Base-by-base conservation (phyloP, 768 basidiomycete genomes). In the Psilocybe cubensis region DNA sequence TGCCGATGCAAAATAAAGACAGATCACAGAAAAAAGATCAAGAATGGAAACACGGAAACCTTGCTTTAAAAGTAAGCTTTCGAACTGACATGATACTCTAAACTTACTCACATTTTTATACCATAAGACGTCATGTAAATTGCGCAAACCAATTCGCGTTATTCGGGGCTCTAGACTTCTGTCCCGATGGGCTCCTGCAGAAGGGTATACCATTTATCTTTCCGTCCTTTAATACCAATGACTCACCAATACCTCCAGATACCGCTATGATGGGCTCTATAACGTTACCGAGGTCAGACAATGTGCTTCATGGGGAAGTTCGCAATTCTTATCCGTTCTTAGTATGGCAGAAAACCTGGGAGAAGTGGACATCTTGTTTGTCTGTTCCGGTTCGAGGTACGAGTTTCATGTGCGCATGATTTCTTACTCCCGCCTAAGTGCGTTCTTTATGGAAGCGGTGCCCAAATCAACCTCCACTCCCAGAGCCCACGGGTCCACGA, bases 201-300 rank as follows among this genome's bases (percentile, higher is more conserved):
- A 53, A 44, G 52, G 52, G 52, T 53, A 43, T 41, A 10, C 18
- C 1, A 23, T 23, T 41, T 11, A 27, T 11, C 4, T 1, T 29
- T 17, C 20, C 4, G 11, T 4, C 8, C 4, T 11, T 31, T 18
- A 6, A 14, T 28, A 3, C 11, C n/a, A 5, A 24, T 11, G 14
- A 51, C 31, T 6, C 12, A 25, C 6, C 23, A 21, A 41, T 21
- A 4, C 11, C 11, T 29, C 14, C 28, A 53, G 52, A 18, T 53
- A 53, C 29, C 52, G 52, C 17, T 53, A 53, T 53, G 52, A 53
- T 21, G 52, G 52, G 18, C 24, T 53, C 5, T 53, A 53, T 14
- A 21, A 53, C 23, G 52, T 53, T 8, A 25, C 29, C 2, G 41
- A 53, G 27, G 52, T 44, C 0, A 23, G 27, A 18, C 11, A 17